These are phyloP conservation scores for Saccharomyces jurei DNA, from an alignment of 805 yeast genomes.

Conservation along the genomic window DNA sequence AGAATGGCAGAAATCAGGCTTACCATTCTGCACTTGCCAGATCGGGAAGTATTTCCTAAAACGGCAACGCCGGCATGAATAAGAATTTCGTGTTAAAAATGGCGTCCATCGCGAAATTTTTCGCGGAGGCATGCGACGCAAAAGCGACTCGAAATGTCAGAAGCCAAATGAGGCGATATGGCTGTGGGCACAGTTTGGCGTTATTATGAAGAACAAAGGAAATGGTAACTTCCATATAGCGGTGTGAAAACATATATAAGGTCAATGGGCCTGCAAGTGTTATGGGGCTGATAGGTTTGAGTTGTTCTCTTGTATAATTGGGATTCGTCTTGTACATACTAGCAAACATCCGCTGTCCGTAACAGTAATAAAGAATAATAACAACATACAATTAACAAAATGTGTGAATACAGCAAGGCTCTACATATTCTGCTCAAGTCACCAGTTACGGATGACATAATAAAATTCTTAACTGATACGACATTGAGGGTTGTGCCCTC, in stretches of 20 bases:
- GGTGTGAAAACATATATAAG: background rate
- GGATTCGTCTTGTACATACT: background rate
- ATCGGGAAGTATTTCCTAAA: background rate
- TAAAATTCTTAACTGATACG: slow-evolving; percentile 56
- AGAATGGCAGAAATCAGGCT: background rate
- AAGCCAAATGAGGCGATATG: background rate
- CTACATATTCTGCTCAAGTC: slow-evolving; percentile 50
- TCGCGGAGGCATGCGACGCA: background rate
- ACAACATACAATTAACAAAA: background rate
- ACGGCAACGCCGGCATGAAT: background rate
- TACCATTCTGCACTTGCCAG: background rate
- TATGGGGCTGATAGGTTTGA: background rate
- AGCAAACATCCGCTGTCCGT: background rate
- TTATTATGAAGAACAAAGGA: background rate
- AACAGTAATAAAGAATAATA: background rate
- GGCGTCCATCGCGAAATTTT: background rate
- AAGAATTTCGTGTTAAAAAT: background rate
- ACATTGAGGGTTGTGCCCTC: slow-evolving; percentile 62
- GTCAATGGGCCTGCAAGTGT: background rate
- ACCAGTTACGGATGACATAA: slow-evolving; percentile 69
- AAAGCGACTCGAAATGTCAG: background rate
- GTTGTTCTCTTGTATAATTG: background rate
- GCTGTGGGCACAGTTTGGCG: background rate
- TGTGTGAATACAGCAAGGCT: slow-evolving; percentile 41
- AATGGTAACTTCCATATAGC: background rate